These are phyloP conservation scores for Exsudoporus frostii DNA, from an alignment of 768 basidiomycete genomes.

Conservation along the genomic window DNA sequence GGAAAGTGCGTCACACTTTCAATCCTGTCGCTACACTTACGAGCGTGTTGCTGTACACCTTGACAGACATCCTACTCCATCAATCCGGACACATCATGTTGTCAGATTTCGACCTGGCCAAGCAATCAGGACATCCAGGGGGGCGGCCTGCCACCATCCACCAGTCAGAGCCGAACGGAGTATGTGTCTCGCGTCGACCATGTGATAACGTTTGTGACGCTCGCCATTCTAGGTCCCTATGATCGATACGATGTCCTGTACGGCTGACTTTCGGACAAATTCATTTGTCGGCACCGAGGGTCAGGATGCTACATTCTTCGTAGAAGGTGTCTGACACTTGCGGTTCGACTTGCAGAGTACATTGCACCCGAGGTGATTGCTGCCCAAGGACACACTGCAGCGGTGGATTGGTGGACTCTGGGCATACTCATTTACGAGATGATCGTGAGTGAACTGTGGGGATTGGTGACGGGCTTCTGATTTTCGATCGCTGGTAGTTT, in stretches of 20 bases:
- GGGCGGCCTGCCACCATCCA: conserved; percentile 86
- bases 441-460: conserved; percentile 67
- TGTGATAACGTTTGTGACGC: conserved; percentile 5
- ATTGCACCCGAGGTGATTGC: conserved; percentile 99
- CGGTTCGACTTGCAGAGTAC: conserved; percentile 64
- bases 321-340: conserved; percentile 15
- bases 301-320: conserved; percentile 34
- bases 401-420: conserved; percentile 99
- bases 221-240: conserved; percentile 64
- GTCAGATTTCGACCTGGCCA: conserved; percentile 98
- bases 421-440: conserved; percentile 99
- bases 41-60: not conserved
- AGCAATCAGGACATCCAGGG: conserved; percentile 85
- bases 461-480: conserved; percentile 37
- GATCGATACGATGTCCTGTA: conserved; percentile 96
- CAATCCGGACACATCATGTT: conserved; percentile 99
- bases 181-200: conserved; percentile 37
- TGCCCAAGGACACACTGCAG: conserved; percentile 93
- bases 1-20: conserved; percentile 71
- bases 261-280: conserved; percentile 96
- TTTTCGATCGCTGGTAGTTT: conserved; percentile 54
- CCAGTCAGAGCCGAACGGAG: conserved; percentile 83
- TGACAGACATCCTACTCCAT: conserved; percentile 90
- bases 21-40: conserved; percentile 8
- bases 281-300: conserved; percentile 99